Evolutionary conservation across 495 filamentous ascomycete genomes (phyloP).

Genomic region (Glonium stellatum): DNA sequence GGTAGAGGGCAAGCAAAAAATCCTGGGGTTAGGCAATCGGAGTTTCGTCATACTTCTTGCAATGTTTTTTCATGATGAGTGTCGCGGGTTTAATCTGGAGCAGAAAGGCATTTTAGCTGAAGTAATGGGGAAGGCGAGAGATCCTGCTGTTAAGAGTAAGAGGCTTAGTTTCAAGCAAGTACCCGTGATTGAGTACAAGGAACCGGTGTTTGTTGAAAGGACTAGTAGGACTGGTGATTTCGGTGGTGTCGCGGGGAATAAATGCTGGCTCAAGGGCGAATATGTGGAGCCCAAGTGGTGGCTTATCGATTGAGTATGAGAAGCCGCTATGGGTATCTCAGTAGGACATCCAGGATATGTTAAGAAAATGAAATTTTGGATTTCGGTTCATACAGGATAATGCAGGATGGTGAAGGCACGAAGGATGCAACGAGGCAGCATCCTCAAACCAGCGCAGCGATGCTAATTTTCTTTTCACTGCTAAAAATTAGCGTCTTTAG

Average conservation of each 20-base stretch:
- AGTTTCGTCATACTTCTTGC: neutral
- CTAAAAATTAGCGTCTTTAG: too few species aligned
- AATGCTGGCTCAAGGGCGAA: neutral
- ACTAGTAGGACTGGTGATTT: slow-evolving; percentile 5
- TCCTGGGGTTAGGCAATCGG: neutral
- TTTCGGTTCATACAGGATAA: too few species aligned
- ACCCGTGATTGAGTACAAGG: neutral
- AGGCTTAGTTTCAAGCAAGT: slow-evolving; percentile 4
- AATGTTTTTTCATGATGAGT: neutral
- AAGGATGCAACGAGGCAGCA: too few species aligned
- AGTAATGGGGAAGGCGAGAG: neutral
- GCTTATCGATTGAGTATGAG: slow-evolving; percentile 5
- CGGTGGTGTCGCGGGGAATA: neutral
- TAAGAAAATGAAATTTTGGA: too few species aligned
- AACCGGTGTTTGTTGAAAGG: neutral
- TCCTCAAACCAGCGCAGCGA: too few species aligned
- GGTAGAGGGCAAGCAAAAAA: neutral
- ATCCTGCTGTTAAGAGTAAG: neutral
- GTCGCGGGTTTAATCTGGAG: neutral
- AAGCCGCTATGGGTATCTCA: neutral
- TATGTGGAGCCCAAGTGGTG: slow-evolving; percentile 13
- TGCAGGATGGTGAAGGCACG: too few species aligned
- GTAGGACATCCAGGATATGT: too few species aligned
- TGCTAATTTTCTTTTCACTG: too few species aligned
- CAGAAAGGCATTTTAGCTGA: neutral